Percentiles rank a stretch among this genome's conserved stretches.
Conservation (phyloP, 371 early-diverging fungal species). For the Circinella minor region DNA sequence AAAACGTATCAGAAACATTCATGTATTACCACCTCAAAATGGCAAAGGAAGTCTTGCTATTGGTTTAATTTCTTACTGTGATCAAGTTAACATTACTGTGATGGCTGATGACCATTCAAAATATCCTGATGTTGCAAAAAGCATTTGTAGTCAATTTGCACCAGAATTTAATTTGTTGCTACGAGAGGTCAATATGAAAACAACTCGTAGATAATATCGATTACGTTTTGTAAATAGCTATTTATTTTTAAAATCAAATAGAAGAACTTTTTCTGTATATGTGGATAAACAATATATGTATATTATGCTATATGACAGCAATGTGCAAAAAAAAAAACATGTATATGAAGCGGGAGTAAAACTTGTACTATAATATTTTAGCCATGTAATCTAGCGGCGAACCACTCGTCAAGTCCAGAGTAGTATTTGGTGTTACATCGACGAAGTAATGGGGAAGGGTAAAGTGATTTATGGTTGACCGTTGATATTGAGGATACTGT, state of each 20-base stretch:
- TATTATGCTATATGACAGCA: no score
- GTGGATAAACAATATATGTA: no score
- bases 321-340: no score
- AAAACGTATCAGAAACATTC: slow-evolving; percentile 28
- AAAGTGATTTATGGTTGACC: neutral
- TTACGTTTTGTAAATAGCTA: neutral
- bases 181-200: slow-evolving; percentile 33
- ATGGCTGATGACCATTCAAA: slow-evolving; percentile 29
- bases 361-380: no score
- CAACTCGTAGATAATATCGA: slow-evolving; percentile 1
- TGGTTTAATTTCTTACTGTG: slow-evolving; percentile 40
- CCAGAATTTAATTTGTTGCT: slow-evolving; percentile 35
- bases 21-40: slow-evolving; percentile 36
- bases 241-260: no score
- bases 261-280: no score
- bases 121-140: slow-evolving; percentile 31
- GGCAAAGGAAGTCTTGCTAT: slow-evolving; percentile 42
- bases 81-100: slow-evolving; percentile 34
- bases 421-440: neutral
- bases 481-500: neutral
- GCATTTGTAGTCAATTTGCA: slow-evolving; percentile 30
- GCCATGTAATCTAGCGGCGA: neutral
- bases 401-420: neutral
- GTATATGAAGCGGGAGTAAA: no score
- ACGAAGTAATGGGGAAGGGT: neutral